Evolutionary conservation across 192 early-diverging fungal genomes (phyloP).

Genomic region (Nowakowskiella sp.): DNA sequence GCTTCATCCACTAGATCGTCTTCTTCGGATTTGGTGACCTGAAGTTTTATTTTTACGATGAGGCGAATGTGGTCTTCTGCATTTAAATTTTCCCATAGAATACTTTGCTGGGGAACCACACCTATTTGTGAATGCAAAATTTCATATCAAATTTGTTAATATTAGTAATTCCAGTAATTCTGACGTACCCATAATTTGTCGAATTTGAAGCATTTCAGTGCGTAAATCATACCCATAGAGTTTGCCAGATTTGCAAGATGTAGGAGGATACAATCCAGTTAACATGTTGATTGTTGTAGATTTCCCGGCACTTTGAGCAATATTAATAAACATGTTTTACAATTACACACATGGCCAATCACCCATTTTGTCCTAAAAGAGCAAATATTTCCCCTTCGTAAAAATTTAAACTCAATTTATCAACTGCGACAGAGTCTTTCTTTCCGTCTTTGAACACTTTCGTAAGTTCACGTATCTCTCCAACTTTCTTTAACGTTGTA

Average conservation of each 20-base stretch:
- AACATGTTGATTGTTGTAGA: conserved; percentile 75
- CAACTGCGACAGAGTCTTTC: too few species aligned
- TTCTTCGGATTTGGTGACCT: conserved; percentile 46
- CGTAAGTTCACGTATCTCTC: too few species aligned
- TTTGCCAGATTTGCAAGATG: conserved; percentile 55
- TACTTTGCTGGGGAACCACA: conserved; percentile 68
- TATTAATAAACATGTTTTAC: too few species aligned
- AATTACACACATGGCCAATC: too few species aligned
- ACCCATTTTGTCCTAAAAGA: too few species aligned
- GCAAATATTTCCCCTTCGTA: too few species aligned
- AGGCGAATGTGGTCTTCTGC: conserved; percentile 64
- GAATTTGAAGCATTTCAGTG: conserved; percentile 54
- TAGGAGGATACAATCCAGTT: conserved; percentile 61
- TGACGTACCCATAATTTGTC: conserved; percentile 68
- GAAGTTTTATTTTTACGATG: conserved; percentile 67
- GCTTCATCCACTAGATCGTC: conserved; percentile 52
- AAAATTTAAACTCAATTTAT: too few species aligned
- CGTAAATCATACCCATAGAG: conserved; percentile 52
- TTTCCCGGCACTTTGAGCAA: conserved; percentile 73
- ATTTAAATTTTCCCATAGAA: conserved; percentile 66
- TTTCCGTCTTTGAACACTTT: too few species aligned
- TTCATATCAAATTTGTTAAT: too few species aligned
- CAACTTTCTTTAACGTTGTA: too few species aligned
- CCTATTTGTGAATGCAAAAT: conserved; percentile 46
- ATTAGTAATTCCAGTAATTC: too few species aligned